These are phyloP conservation scores for Xerocomus spinulosus DNA, from an alignment of 768 basidiomycete genomes.

Conservation along the genomic window DNA sequence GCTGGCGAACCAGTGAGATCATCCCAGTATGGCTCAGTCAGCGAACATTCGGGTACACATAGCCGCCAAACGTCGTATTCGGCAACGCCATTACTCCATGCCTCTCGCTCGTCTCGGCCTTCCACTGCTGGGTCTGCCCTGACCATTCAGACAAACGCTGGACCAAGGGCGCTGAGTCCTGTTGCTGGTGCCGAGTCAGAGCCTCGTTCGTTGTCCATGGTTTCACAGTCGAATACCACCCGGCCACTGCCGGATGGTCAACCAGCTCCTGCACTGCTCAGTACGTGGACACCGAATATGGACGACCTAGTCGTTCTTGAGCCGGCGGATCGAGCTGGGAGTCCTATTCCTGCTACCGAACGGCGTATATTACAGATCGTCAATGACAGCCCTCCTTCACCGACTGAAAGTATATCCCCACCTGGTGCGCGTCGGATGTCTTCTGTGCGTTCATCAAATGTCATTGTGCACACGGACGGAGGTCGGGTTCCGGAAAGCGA, in stretches of 20 bases:
- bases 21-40: slow-evolving; percentile 26
- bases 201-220: slow-evolving; percentile 21
- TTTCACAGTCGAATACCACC: slow-evolving; percentile 14
- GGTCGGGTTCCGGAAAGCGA: slow-evolving; percentile 12
- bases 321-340: slow-evolving; percentile 18
- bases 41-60: slow-evolving; percentile 18
- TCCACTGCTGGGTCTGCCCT: slow-evolving; percentile 41
- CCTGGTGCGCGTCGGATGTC: not conserved
- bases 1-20: slow-evolving; percentile 31
- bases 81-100: slow-evolving; percentile 22
- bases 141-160: slow-evolving; percentile 25
- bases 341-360: slow-evolving; percentile 17
- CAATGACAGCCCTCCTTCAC: slow-evolving; percentile 23
- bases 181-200: slow-evolving; percentile 5
- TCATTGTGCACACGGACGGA: slow-evolving; percentile 28
- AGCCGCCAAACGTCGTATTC: slow-evolving; percentile 27
- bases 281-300: slow-evolving; percentile 15
- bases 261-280: slow-evolving; percentile 1
- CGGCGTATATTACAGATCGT: slow-evolving; percentile 26
- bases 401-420: slow-evolving; percentile 9
- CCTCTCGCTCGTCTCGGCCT: slow-evolving; percentile 33
- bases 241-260: slow-evolving; percentile 4
- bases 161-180: slow-evolving; percentile 6
- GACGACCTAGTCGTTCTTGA: slow-evolving; percentile 19
- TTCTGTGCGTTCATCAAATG: slow-evolving; percentile 2